Percentiles rank a stretch among this genome's conserved stretches.
Conservation (phyloP, 306 rosid genomes). For the Echinosophora koreensis region DNA sequence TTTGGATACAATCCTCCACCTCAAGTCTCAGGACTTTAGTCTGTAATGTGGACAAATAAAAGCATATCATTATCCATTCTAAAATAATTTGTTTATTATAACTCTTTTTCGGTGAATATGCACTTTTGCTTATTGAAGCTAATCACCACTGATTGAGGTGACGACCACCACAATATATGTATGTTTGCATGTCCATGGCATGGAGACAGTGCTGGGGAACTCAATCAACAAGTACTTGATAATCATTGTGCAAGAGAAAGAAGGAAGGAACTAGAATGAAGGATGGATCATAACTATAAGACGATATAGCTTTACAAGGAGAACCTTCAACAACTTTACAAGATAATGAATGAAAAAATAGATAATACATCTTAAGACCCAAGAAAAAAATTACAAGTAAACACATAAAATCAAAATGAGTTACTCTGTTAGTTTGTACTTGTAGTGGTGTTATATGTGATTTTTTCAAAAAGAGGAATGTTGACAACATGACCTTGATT, state of each 20-base stretch:
- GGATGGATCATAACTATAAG: constrained; percentile 39
- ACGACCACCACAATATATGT: background rate
- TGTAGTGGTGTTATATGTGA: constrained; percentile 53
- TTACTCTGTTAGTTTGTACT: constrained; percentile 49
- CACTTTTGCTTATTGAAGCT: background rate
- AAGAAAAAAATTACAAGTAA: background rate
- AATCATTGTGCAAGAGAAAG: background rate
- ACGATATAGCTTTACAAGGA: constrained; percentile 31
- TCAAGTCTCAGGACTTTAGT: no score
- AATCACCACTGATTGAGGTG: no score
- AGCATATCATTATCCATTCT: no score
- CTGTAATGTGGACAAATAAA: no score
- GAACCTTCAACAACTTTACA: constrained; percentile 57
- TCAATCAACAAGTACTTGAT: background rate
- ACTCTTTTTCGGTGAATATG: no score
- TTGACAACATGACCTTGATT: constrained; percentile 79
- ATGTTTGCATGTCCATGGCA: background rate
- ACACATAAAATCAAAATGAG: constrained; percentile 29
- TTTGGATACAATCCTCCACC: constrained; percentile 52
- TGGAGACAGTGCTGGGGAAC: background rate
- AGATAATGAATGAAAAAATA: constrained; percentile 72
- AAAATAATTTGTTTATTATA: no score
- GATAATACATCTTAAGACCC: constrained; percentile 47
- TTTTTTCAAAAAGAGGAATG: constrained; percentile 75
- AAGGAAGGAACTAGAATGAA: constrained; percentile 19